These are phyloP conservation scores for Aspergillus nidulans DNA, from an alignment of 495 filamentous ascomycete species.

Conservation along the genomic window DNA sequence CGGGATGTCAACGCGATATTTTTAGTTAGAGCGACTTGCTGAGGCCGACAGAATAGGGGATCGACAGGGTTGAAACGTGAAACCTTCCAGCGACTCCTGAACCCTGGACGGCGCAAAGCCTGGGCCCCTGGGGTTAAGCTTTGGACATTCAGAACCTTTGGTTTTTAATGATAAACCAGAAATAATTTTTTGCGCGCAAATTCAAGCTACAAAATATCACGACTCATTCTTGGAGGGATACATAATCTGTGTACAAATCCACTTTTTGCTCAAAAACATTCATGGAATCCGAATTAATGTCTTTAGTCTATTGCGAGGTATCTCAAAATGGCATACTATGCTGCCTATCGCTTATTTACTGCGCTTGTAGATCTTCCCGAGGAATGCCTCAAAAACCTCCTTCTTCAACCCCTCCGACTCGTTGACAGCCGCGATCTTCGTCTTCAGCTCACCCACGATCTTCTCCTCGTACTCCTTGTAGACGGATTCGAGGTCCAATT, in stretches of 20 bases:
- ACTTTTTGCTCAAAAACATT: too few relatives aligned
- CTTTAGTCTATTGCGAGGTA: not conserved
- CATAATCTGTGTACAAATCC: too few relatives aligned
- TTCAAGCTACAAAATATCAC: not conserved
- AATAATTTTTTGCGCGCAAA: too few relatives aligned
- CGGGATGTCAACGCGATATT: not conserved
- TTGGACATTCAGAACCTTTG: too few relatives aligned
- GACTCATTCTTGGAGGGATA: not conserved
- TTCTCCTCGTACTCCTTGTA: constrained; percentile 90
- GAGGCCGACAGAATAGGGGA: not conserved
- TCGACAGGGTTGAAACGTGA: not conserved
- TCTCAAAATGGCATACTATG: not conserved
- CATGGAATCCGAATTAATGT: too few relatives aligned
- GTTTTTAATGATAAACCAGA: too few relatives aligned
- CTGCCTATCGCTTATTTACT: constrained; percentile 58
- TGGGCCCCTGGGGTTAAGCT: too few relatives aligned
- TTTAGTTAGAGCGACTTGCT: not conserved
- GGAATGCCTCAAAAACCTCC: constrained; percentile 82
- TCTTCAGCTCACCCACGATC: constrained; percentile 65
- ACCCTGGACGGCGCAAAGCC: not conserved
- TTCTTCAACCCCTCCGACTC: constrained; percentile 84
- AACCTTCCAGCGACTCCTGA: not conserved
- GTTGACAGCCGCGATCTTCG: constrained; percentile 73
- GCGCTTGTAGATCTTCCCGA: constrained; percentile 95
- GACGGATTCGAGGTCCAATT: constrained; percentile 72